These are phyloP conservation scores for Cucumis cinereus DNA, from an alignment of 306 rosid genomes.

Conservation along the genomic window DNA sequence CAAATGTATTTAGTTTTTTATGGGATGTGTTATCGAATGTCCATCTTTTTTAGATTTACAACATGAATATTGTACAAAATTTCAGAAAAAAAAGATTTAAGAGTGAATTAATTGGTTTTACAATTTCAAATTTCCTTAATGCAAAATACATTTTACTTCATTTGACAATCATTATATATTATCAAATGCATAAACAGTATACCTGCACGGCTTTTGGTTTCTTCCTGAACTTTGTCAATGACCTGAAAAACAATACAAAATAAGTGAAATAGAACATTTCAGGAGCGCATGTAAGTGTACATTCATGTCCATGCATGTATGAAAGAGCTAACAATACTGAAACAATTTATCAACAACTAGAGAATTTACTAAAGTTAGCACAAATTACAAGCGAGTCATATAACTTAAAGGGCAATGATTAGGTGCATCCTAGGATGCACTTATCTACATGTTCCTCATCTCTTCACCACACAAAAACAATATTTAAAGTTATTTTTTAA, in stretches of 20 bases:
- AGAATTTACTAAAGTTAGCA: neutral
- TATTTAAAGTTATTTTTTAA: too few species aligned
- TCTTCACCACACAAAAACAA: too few species aligned
- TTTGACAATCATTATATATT: neutral
- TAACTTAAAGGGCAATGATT: too few species aligned
- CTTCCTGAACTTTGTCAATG: constrained; percentile 98
- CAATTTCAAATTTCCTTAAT: neutral
- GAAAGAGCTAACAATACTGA: neutral
- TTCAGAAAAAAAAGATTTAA: neutral
- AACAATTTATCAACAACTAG: neutral
- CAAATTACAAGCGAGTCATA: too few species aligned
- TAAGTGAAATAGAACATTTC: neutral
- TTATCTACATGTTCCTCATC: too few species aligned
- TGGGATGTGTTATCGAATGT: neutral
- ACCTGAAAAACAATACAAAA: constrained; percentile 37
- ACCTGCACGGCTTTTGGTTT: constrained; percentile 91
- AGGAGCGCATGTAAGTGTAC: neutral
- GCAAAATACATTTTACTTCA: neutral
- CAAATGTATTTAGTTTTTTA: neutral
- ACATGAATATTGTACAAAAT: neutral
- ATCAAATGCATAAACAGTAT: neutral
- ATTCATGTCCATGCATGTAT: neutral
- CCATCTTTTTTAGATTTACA: neutral
- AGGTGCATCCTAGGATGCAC: too few species aligned
- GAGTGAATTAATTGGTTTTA: neutral